These are phyloP conservation scores for Phytophthora sp. DNA, from an alignment of 352 stramenopile species.

Conservation along the genomic window DNA sequence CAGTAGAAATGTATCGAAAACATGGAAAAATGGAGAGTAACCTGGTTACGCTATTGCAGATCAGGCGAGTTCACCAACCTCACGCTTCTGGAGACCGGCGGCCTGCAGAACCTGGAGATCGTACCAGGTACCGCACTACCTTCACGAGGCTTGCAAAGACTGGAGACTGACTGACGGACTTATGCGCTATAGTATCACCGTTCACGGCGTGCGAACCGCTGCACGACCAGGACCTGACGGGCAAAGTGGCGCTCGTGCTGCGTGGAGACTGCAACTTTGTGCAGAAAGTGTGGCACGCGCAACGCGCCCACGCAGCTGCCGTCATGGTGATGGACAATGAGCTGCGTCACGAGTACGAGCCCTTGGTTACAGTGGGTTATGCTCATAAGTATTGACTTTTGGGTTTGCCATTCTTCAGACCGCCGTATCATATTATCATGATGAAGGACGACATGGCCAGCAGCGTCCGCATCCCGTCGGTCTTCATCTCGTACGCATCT, in stretches of 20 bases:
- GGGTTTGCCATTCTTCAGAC: conserved; percentile 31
- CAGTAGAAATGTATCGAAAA: too few species aligned
- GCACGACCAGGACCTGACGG: conserved; percentile 47
- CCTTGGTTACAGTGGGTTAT: background rate
- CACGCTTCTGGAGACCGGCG: conserved; percentile 44
- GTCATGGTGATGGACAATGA: conserved; percentile 82
- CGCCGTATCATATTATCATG: conserved; percentile 87
- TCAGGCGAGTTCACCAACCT: conserved; percentile 80
- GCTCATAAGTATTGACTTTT: background rate
- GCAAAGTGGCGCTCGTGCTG: conserved; percentile 78
- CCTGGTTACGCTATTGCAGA: conserved; percentile 27
- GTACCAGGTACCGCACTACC: conserved; percentile 50
- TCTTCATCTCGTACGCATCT: conserved; percentile 75
- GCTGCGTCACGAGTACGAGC: conserved; percentile 57
- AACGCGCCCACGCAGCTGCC: conserved; percentile 66
- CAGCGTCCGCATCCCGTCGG: conserved; percentile 64
- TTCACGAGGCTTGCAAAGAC: too few species aligned
- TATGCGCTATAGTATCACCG: conserved; percentile 41
- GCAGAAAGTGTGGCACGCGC: conserved; percentile 62
- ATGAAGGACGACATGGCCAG: conserved; percentile 80
- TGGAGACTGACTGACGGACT: background rate
- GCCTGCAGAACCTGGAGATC: conserved; percentile 44
- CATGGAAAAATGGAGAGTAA: background rate
- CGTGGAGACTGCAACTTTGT: conserved; percentile 75
- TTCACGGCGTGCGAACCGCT: conserved; percentile 74